Conservation (phyloP, 1,139 yeast genomes). For the Williopsis jadinii region DNA sequence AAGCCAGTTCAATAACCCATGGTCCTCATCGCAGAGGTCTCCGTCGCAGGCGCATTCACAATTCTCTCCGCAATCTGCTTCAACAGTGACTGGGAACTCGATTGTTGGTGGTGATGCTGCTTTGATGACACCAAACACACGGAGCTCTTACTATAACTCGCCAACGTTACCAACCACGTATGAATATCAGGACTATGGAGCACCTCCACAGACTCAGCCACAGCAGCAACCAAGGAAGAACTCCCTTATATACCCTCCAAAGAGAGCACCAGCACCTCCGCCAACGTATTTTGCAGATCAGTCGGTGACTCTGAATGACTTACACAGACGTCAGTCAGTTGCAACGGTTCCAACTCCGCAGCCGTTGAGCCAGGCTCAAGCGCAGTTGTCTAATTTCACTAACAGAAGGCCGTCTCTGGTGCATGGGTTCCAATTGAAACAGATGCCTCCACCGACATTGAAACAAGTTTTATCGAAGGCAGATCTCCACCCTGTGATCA, state of each 20-base stretch:
- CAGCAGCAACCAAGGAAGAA: conserved; percentile 11
- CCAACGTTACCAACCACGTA: conserved; percentile 22
- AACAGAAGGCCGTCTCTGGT: conserved; percentile 16
- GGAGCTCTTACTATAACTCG: conserved; percentile 15
- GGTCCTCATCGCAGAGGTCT: conserved; percentile 10
- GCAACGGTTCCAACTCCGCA: conserved; percentile 18
- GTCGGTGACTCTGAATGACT: conserved; percentile 16
- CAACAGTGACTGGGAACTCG: conserved; percentile 2
- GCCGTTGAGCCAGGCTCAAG: conserved; percentile 8
- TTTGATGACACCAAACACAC: conserved; percentile 6
- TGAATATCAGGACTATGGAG: conserved; percentile 16
- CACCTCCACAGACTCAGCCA: conserved; percentile 5
- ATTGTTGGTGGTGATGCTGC: not conserved
- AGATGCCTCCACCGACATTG: conserved; percentile 36
- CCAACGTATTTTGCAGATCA: conserved; percentile 19
- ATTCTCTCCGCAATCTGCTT: conserved; percentile 1
- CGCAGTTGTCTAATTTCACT: conserved; percentile 5
- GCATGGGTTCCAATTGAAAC: conserved; percentile 24
- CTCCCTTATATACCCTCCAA: conserved; percentile 23
- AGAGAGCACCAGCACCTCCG: conserved; percentile 24
- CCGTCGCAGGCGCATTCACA: not conserved
- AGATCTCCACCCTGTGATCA: conserved; percentile 59
- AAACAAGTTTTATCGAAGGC: conserved; percentile 34
- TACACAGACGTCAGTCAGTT: conserved; percentile 32
- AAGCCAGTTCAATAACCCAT: conserved; percentile 22